Conservation (phyloP, 352 stramenopile genomes). For the Saprolegnia parasitica region DNA sequence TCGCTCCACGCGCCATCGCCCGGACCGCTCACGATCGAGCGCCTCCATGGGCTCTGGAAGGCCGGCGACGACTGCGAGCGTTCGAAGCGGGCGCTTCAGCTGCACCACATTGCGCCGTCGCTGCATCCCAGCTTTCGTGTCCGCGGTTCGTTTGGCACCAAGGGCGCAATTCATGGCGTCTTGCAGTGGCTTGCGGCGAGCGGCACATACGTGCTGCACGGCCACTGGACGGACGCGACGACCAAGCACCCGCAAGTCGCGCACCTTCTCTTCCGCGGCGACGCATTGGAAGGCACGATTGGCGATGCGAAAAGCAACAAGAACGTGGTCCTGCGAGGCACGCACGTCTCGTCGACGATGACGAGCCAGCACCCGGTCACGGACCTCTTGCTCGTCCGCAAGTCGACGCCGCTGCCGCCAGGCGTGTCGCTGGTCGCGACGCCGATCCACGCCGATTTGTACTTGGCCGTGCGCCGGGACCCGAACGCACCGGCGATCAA, state of each 20-base stretch:
- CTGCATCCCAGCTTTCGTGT: conserved; percentile 50
- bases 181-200: conserved; percentile 13
- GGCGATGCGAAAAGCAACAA: conserved; percentile 57
- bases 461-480: conserved; percentile 67
- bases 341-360: conserved; percentile 55
- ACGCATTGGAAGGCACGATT: conserved; percentile 54
- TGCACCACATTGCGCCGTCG: conserved; percentile 55
- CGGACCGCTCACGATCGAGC: conserved; percentile 2
- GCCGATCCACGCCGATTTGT: conserved; percentile 35
- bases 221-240: conserved; percentile 71
- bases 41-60: conserved; percentile 69
- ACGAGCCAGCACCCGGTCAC: conserved; percentile 75
- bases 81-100: conserved; percentile 51
- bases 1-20: conserved; percentile 41
- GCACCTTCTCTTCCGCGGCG: conserved; percentile 50
- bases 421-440: conserved; percentile 1
- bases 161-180: conserved; percentile 51
- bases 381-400: conserved; percentile 61
- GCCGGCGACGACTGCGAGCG: conserved; percentile 68
- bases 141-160: conserved; percentile 63
- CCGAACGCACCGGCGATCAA: conserved; percentile 36
- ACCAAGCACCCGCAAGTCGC: conserved; percentile 69
- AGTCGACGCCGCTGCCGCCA: conserved; percentile 31
- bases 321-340: conserved; percentile 46
- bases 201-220: conserved; percentile 35